A percentile compares a stretch with the other conserved stretches of the same genome.
Evolutionary conservation across 2,329 filamentous ascomycete species (phyloP).

Genomic region (Neophaeococcomyces aloes): DNA sequence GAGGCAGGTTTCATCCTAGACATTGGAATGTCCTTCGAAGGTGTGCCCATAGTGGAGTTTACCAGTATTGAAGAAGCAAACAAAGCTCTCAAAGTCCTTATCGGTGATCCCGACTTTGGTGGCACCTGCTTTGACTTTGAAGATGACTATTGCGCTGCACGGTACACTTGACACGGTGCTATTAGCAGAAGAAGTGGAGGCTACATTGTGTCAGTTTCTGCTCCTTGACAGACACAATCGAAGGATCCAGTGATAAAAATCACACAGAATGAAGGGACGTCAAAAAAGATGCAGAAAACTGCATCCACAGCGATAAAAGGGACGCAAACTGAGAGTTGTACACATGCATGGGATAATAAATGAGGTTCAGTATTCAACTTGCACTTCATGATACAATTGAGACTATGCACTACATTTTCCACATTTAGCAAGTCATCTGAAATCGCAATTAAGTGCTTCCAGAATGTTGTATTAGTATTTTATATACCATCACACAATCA

Average conservation of each 20-base stretch:
- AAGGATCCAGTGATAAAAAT: too few relatives aligned
- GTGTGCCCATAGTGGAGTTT: slow-evolving; percentile 17
- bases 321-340: too few relatives aligned
- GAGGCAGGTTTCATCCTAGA: slow-evolving; percentile 12
- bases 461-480: too few relatives aligned
- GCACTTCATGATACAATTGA: background rate
- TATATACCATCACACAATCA: too few relatives aligned
- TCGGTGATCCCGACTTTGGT: slow-evolving; percentile 6
- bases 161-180: background rate
- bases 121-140: slow-evolving; percentile 11
- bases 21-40: slow-evolving; percentile 13
- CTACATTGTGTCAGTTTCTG: too few relatives aligned
- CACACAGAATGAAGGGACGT: too few relatives aligned
- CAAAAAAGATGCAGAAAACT: too few relatives aligned
- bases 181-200: background rate
- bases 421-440: slow-evolving; percentile 33
- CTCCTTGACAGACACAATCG: too few relatives aligned
- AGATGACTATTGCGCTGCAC: slow-evolving; percentile 8
- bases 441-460: too few relatives aligned
- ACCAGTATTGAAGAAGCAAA: slow-evolving; percentile 16
- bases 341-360: too few relatives aligned
- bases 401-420: slow-evolving; percentile 21
- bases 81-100: slow-evolving; percentile 9
- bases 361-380: too few relatives aligned
- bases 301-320: too few relatives aligned